Evolutionary conservation across 1,284 basidiomycete species (phyloP).

Genomic region (Pseudozyma sp.): DNA sequence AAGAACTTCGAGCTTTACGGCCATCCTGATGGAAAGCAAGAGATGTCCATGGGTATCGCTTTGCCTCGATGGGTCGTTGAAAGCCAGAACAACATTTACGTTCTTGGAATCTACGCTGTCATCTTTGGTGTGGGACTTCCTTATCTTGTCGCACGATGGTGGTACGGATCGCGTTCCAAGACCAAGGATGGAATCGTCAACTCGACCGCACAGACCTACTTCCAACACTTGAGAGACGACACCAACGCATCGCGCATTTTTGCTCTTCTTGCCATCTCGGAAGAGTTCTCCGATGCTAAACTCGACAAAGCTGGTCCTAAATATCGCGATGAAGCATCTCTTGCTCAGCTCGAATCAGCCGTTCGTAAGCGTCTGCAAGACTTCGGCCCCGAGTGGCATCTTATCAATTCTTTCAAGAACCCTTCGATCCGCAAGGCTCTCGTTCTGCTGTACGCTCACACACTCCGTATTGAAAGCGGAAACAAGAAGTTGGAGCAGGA

Average conservation of each 20-base stretch:
- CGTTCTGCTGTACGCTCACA: constrained; percentile 83
- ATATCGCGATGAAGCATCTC: constrained; percentile 50
- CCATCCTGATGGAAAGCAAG: constrained; percentile 95
- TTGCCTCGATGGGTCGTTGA: constrained; percentile 95
- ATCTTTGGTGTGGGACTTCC: constrained; percentile 89
- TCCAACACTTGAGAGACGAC: constrained; percentile 86
- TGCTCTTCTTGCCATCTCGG: constrained; percentile 79
- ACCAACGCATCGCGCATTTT: constrained; percentile 81
- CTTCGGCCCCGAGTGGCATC: constrained; percentile 50
- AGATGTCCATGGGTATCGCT: constrained; percentile 94
- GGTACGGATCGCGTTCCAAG: constrained; percentile 90
- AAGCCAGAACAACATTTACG: constrained; percentile 89
- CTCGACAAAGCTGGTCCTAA: constrained; percentile 69
- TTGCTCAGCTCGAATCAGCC: constrained; percentile 73
- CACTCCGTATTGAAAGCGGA: constrained; percentile 74
- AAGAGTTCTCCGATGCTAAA: constrained; percentile 75
- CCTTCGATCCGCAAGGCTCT: constrained; percentile 57
- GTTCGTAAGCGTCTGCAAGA: constrained; percentile 18
- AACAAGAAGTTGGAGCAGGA: constrained; percentile 37
- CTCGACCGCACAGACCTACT: constrained; percentile 86
- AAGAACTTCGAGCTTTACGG: constrained; percentile 92
- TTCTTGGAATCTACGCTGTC: constrained; percentile 87
- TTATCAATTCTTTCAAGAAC: constrained; percentile 54
- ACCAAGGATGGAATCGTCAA: constrained; percentile 94
- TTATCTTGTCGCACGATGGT: constrained; percentile 85